Conservation (phyloP, 352 stramenopile genomes). For the Phytophthora pistaciae region DNA sequence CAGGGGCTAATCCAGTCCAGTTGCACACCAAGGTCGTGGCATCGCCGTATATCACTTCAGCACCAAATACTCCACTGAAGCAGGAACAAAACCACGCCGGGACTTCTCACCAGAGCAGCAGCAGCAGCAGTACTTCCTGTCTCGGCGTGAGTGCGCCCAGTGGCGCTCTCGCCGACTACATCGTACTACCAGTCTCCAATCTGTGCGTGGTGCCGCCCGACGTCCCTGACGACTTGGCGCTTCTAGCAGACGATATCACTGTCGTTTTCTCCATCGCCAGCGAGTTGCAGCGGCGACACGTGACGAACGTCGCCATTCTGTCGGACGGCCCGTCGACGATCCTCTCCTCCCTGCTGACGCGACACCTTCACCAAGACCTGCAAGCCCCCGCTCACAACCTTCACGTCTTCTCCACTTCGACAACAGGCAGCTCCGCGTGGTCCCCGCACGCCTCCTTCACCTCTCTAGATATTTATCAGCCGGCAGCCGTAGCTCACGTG, state of each 20-base stretch:
- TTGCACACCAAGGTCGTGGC: conserved; percentile 47
- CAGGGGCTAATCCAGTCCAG: conserved; percentile 15
- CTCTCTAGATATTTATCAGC: conserved; percentile 45
- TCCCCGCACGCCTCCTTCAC: conserved; percentile 40
- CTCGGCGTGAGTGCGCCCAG: conserved; percentile 44
- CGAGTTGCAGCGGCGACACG: conserved; percentile 32
- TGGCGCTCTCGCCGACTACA: conserved; percentile 51
- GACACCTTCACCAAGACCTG: conserved; percentile 38
- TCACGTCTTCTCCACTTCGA: conserved; percentile 37
- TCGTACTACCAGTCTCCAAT: conserved; percentile 48
- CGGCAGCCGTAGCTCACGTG: conserved; percentile 26
- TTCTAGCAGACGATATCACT: conserved; percentile 50
- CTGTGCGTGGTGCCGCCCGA: conserved; percentile 36
- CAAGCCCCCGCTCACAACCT: conserved; percentile 33
- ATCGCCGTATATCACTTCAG: conserved; percentile 30
- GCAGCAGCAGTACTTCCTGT: conserved; percentile 11
- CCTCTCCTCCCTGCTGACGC: conserved; percentile 39
- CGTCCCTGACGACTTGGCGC: conserved; percentile 52
- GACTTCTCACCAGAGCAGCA: neutral
- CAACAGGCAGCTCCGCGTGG: conserved; percentile 11
- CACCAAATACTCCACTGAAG: neutral
- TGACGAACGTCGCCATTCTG: conserved; percentile 41
- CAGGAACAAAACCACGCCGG: conserved; percentile 4
- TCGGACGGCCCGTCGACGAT: conserved; percentile 28
- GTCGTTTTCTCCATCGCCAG: conserved; percentile 45